phyloP scores from a whole-genome alignment of 192 early-diverging fungal species.

The Diversispora epigaea region DNA sequence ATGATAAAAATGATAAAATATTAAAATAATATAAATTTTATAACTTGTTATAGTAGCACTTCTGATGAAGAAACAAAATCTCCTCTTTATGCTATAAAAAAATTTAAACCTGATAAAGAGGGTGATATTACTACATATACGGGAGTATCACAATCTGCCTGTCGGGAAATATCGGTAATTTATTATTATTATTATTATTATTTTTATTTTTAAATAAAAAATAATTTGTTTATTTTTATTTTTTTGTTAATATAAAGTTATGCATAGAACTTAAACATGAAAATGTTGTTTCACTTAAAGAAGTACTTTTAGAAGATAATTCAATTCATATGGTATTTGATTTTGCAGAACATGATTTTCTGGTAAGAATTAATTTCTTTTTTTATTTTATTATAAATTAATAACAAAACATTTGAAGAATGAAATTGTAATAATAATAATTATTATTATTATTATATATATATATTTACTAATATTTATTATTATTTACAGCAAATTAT shows the following conservation, averaged over 20 bases:
- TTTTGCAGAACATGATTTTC: constrained; percentile 92
- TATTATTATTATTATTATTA: not conserved
- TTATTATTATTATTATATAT: constrained; percentile 29
- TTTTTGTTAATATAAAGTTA: constrained; percentile 44
- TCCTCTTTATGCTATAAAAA: constrained; percentile 89
- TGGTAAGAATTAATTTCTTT: constrained; percentile 46
- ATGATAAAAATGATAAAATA: constrained; percentile 7
- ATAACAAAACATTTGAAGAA: too few species aligned
- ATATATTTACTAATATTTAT: not conserved
- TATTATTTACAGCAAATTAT: constrained; percentile 71
- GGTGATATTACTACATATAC: constrained; percentile 70
- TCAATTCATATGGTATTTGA: constrained; percentile 97
- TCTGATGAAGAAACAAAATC: constrained; percentile 37
- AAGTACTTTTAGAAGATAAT: constrained; percentile 90
- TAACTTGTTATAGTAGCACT: not conserved
- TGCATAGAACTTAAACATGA: constrained; percentile 88
- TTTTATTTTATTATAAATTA: too few species aligned
- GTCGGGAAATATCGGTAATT: constrained; percentile 83
- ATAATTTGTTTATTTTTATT: not conserved
- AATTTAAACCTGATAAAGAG: constrained; percentile 96
- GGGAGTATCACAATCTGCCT: constrained; percentile 93
- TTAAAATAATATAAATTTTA: not conserved
- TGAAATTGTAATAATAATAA: constrained; percentile 15
- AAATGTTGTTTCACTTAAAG: constrained; percentile 83
- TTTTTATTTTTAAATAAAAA: not conserved